Conservation (phyloP, 2,329 filamentous ascomycete species). For the Fusarium sp. region DNA sequence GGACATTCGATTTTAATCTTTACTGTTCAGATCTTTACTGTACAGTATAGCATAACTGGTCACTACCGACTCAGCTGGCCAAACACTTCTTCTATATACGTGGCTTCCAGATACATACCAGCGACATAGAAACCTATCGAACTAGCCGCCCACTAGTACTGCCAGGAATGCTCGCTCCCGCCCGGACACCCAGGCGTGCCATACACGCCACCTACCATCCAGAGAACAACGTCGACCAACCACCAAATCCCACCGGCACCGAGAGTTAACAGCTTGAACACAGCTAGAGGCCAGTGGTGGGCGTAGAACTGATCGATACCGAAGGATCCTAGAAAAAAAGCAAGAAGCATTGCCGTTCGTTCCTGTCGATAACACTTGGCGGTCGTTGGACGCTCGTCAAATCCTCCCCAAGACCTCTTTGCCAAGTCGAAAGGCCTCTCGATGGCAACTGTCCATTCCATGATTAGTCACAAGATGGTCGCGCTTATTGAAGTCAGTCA, state of each 20-base stretch:
- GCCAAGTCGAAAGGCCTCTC: background rate
- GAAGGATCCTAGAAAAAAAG: slow-evolving; percentile 15
- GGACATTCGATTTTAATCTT: too few species aligned
- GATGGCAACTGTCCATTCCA: background rate
- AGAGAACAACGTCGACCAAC: slow-evolving; percentile 32
- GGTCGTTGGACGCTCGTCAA: slow-evolving; percentile 18
- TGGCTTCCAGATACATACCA: too few species aligned
- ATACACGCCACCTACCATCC: slow-evolving; percentile 37
- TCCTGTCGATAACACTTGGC: slow-evolving; percentile 34
- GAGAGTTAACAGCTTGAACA: slow-evolving; percentile 32
- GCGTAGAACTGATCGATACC: slow-evolving; percentile 36
- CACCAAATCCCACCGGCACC: slow-evolving; percentile 22
- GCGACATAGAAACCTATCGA: too few species aligned
- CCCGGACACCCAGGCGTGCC: slow-evolving; percentile 33
- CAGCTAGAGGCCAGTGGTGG: slow-evolving; percentile 25
- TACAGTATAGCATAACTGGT: too few species aligned
- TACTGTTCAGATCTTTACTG: too few species aligned
- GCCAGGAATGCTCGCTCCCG: slow-evolving; percentile 6
- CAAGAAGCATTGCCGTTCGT: slow-evolving; percentile 32
- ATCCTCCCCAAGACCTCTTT: slow-evolving; percentile 24
- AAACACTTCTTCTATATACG: too few species aligned
- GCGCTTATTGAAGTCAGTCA: too few species aligned
- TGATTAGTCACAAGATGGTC: background rate
- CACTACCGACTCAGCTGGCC: too few species aligned
- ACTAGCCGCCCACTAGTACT: background rate